phyloP scores from a whole-genome alignment of 1,139 yeast species.

The Hanseniaspora sp. region DNA sequence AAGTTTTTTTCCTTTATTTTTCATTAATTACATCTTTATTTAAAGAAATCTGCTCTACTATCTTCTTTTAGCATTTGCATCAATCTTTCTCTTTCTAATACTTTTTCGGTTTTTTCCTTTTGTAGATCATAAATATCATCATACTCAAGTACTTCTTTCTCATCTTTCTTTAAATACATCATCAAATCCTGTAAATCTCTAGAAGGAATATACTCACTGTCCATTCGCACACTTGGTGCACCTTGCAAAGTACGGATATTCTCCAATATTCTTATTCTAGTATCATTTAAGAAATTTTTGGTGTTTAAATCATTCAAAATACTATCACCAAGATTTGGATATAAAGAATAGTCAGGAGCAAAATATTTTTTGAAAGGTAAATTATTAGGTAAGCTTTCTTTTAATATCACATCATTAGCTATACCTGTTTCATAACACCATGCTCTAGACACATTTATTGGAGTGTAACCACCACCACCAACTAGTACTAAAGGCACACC shows the following conservation, averaged over 20 bases:
- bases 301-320: constrained; percentile 78
- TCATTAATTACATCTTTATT: neutral
- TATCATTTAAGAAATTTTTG: constrained; percentile 70
- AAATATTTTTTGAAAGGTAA: constrained; percentile 81
- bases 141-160: constrained; percentile 32
- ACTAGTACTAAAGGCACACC: constrained; percentile 81
- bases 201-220: constrained; percentile 70
- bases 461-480: constrained; percentile 98
- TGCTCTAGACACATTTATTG: constrained; percentile 82
- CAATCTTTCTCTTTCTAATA: constrained; percentile 35
- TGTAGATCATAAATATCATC: constrained; percentile 27
- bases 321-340: constrained; percentile 39
- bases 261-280: constrained; percentile 66
- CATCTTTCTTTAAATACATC: constrained; percentile 37
- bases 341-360: constrained; percentile 83
- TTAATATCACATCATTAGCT: constrained; percentile 65
- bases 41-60: constrained; percentile 30
- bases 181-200: constrained; percentile 49
- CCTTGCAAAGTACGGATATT: constrained; percentile 71
- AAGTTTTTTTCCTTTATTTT: neutral
- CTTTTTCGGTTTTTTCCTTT: constrained; percentile 44
- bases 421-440: constrained; percentile 95
- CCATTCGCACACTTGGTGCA: constrained; percentile 94
- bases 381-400: constrained; percentile 62
- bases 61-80: constrained; percentile 34